phyloP scores from a whole-genome alignment of 345 rosid genomes.

The Eucalyptus polyanthemos region DNA sequence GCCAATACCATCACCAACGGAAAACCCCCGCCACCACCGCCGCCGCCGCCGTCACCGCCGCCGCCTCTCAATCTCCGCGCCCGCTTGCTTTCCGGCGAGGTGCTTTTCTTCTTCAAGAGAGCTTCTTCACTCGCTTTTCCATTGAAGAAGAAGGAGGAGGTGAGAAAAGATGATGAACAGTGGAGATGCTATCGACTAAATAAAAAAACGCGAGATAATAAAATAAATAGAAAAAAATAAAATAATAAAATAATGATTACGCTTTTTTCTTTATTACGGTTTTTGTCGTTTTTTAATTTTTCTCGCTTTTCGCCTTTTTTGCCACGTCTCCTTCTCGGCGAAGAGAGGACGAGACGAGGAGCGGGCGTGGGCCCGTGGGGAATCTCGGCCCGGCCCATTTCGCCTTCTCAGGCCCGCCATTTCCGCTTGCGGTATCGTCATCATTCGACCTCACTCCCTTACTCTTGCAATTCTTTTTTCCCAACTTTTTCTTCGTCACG shows the following conservation, averaged over 20 bases:
- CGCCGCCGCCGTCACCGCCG: neutral
- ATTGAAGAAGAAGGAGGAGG: neutral
- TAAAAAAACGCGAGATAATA: neutral
- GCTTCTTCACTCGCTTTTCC: neutral
- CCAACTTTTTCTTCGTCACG: neutral
- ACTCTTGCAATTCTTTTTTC: neutral
- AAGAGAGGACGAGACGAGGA: neutral
- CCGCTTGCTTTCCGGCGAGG: neutral
- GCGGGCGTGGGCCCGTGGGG: neutral
- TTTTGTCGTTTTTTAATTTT: neutral
- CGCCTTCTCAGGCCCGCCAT: neutral
- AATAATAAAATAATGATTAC: neutral
- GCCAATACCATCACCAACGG: conserved; percentile 35
- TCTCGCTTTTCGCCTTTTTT: neutral
- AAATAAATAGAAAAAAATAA: neutral
- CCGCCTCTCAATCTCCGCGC: neutral
- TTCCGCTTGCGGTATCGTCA: neutral
- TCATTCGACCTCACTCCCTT: neutral
- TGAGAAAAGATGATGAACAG: neutral
- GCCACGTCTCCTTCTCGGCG: neutral
- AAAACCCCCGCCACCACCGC: neutral
- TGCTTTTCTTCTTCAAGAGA: neutral
- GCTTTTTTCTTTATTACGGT: neutral
- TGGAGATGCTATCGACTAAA: neutral
- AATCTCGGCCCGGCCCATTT: neutral